Base-by-base conservation (phyloP, 192 early-diverging fungal species). In the Dispira simplex region DNA sequence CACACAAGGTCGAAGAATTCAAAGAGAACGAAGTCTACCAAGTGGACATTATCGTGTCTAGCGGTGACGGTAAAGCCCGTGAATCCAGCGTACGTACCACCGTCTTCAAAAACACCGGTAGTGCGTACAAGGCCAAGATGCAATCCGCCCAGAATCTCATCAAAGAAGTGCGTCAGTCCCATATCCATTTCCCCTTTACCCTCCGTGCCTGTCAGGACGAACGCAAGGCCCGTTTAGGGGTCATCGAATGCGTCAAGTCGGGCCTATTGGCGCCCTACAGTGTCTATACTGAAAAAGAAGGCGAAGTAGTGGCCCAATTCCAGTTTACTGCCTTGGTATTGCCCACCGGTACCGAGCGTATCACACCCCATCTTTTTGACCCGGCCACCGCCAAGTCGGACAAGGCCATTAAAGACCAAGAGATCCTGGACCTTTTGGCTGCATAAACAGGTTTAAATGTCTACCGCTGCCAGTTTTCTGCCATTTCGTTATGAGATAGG, bases 1-100 rank as follows among this genome's bases (percentile, higher is more conserved):
- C 89, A 53, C 82, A 85, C 67, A 73, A 87, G 64, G 74, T 75
- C 63, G 74, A 79, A 63, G 79, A 75, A 20, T 88, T 90, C 63
- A 81, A 75, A 43, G 89, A 91, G 68, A 88, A 90, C 62, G 88
- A 98, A 75, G 93, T 93, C n/a, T 98, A 93, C 75, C 76, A 84
- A 52, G 75, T 98, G 21, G 92, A 95, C 67, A 85, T 98, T 53
- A 84, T 89, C 52, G 72, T 98, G 60, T 89, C 90, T 47, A 81
- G 86, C 25, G 93, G 92, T 46, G 91, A 92, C 44, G 95, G 93
- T 62, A 92, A 90, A 73, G 79, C 86, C 66, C 79, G 81, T 67
- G 72, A 77, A 63, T 76, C 77, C 52, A 76, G 81, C 21, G 68
- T 79, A 39, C 87, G 95, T 67, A 93, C 93, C 64, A 92, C 89